Conservation (phyloP, 2,329 filamentous ascomycete species). For the Hortaea sp. region DNA sequence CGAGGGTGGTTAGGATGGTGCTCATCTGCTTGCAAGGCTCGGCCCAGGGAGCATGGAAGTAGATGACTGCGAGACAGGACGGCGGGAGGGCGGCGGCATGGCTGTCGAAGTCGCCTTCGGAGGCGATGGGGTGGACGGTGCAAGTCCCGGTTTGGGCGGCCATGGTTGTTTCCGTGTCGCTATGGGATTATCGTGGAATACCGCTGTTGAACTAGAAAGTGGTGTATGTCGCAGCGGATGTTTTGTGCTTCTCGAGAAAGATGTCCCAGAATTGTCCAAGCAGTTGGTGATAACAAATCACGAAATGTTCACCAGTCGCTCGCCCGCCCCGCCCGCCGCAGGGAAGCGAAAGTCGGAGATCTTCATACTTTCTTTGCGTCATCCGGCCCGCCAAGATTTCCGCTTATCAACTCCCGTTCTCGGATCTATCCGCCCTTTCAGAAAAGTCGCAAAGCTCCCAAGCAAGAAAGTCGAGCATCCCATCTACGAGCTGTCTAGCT, state of each 20-base stretch:
- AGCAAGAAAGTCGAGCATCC: not conserved
- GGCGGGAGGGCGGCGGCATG: conserved; percentile 56
- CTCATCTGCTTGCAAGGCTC: conserved; percentile 93
- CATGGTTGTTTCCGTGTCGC: conserved; percentile 2
- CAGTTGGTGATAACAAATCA: not conserved
- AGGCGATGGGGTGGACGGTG: conserved; percentile 65
- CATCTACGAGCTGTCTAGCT: not conserved
- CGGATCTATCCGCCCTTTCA: conserved; percentile 1
- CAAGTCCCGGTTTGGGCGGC: conserved; percentile 8
- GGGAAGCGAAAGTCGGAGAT: not conserved
- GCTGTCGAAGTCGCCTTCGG: conserved; percentile 61
- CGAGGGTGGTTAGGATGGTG: conserved; percentile 74
- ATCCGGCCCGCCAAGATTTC: conserved; percentile 1
- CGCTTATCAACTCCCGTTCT: not conserved
- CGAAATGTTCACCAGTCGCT: not conserved
- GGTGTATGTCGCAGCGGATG: not conserved
- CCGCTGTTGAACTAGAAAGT: not conserved
- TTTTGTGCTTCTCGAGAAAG: not conserved
- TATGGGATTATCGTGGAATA: conserved; percentile 1
- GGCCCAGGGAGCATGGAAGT: conserved; percentile 95
- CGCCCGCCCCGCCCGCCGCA: not conserved
- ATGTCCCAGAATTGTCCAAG: too few relatives aligned
- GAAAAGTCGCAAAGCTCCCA: not conserved
- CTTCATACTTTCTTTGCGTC: not conserved
- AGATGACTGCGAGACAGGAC: conserved; percentile 69